Evolutionary conservation across 2,329 filamentous ascomycete species (phyloP), one percentile per base, ranked within the genome.

Genomic region (Dichotomopilus funicola): DNA sequence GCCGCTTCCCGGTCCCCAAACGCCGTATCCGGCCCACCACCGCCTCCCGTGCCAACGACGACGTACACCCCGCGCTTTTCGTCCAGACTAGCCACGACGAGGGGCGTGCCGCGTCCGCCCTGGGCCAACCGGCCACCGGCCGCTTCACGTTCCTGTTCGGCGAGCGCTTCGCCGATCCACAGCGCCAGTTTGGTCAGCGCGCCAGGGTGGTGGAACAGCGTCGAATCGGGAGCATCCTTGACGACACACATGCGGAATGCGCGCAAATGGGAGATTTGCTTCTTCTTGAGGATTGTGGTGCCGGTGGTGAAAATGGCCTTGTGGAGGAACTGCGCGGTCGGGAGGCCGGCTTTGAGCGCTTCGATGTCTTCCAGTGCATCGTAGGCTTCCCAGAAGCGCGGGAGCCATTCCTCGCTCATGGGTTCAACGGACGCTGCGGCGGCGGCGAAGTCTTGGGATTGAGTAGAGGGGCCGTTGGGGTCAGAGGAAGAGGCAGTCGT

Each of bases 201-300:
- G 5, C 91, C 89, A 0, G 94, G 91, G 66, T 97, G 92, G 0
- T 87, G 91, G 72, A 99, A 99, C 9, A 97, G 79, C n/a, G 81
- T 74, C 0, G 95, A 87, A 64, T 97, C 94, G 0, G 91, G 90
- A 0, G 92, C 91, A 66, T 97, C 94, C 68, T 95, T 96, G 64
- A 99, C 91, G 4, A 97, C 88, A 37, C 89, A 95, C 79, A 99
- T 91, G 49, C 94, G 88, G 70, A 97, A 99, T 0, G 92, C 88
- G 48, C 90, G 85, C 12, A 99, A 77, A 69, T 96, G 91, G 40
- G 90, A 88, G 67, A 99, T 95, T 65, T 96, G 91, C 56, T 88
- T 87, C 73, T 99, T 99, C 62, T 90, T 89, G 57, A 99, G 88
- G 34, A 99, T 78, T 0, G 89, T 87, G 1, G 91, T 95, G 40